These are phyloP conservation scores for Trametes cingulata DNA, from an alignment of 768 basidiomycete genomes.

Conservation along the genomic window DNA sequence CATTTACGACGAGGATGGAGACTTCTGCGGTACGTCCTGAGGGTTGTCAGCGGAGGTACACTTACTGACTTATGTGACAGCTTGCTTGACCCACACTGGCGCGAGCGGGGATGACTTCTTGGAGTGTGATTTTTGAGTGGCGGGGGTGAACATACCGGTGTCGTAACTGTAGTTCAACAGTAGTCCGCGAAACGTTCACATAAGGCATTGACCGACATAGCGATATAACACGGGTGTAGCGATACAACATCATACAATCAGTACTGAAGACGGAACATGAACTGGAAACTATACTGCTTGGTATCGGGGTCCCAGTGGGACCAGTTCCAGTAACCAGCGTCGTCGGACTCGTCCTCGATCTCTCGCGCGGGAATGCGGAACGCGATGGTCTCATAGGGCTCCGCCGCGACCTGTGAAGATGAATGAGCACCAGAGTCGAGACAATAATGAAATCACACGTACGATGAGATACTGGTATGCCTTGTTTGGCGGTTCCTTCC, in stretches of 20 bases:
- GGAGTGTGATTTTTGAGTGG: conserved; percentile 21
- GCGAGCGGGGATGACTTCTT: conserved; percentile 24
- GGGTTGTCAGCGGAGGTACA: no score
- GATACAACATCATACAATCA: conserved; percentile 28
- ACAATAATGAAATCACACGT: conserved; percentile 36
- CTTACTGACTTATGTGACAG: conserved; percentile 5
- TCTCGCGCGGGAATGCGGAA: conserved; percentile 97
- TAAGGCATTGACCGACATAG: background rate
- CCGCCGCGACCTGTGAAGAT: conserved; percentile 88
- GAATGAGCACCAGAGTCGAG: conserved; percentile 29
- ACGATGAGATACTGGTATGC: conserved; percentile 98
- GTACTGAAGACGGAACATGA: conserved; percentile 78
- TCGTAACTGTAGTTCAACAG: background rate
- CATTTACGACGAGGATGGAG: conserved; percentile 23
- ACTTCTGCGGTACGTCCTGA: conserved; percentile 26
- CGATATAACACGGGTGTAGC: background rate
- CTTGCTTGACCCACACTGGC: conserved; percentile 27
- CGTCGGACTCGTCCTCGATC: conserved; percentile 92
- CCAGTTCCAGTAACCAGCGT: conserved; percentile 94
- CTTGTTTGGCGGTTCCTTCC: conserved; percentile 91
- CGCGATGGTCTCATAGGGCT: conserved; percentile 99
- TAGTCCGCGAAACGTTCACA: background rate
- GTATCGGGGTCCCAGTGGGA: conserved; percentile 99
- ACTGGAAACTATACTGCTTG: conserved; percentile 97
- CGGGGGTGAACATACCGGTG: background rate